Percentiles rank a stretch among this genome's conserved stretches.
Conservation (phyloP, 306 rosid species). For the Ammopiptanthus mongolicus region DNA sequence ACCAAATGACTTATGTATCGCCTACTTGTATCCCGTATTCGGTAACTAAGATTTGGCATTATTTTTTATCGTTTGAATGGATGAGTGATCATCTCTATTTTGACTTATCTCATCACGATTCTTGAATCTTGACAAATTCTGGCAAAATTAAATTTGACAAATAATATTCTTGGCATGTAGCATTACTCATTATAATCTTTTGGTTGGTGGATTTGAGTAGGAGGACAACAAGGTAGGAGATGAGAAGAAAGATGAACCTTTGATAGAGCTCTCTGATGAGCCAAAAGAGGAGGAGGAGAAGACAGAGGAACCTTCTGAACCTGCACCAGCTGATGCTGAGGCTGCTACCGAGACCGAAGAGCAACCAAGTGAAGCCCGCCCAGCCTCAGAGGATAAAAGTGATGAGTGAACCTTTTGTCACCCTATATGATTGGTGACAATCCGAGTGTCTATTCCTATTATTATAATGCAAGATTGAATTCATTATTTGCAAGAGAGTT, state of each 20-base stretch:
- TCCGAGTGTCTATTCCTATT: neutral
- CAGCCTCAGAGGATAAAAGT: constrained; percentile 15
- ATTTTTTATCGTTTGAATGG: no score
- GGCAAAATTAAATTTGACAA: no score
- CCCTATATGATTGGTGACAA: constrained; percentile 15
- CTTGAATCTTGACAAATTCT: no score
- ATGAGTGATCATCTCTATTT: no score
- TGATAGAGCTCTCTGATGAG: constrained; percentile 33
- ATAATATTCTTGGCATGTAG: no score
- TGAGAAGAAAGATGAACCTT: constrained; percentile 22
- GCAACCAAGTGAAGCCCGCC: neutral
- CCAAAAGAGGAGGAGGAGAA: constrained; percentile 24
- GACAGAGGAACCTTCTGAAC: constrained; percentile 1
- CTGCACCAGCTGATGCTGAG: neutral
- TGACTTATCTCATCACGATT: no score
- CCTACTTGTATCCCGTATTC: no score
- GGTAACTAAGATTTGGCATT: no score
- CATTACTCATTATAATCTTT: neutral
- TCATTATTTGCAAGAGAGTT: neutral
- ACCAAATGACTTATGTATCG: no score
- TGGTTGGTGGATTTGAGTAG: neutral
- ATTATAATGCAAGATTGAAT: neutral
- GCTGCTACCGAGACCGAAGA: neutral
- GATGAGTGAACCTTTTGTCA: constrained; percentile 29
- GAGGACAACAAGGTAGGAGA: constrained; percentile 16